phyloP scores from a whole-genome alignment of 1,284 basidiomycete genomes.

The Ustilago bromivora region DNA sequence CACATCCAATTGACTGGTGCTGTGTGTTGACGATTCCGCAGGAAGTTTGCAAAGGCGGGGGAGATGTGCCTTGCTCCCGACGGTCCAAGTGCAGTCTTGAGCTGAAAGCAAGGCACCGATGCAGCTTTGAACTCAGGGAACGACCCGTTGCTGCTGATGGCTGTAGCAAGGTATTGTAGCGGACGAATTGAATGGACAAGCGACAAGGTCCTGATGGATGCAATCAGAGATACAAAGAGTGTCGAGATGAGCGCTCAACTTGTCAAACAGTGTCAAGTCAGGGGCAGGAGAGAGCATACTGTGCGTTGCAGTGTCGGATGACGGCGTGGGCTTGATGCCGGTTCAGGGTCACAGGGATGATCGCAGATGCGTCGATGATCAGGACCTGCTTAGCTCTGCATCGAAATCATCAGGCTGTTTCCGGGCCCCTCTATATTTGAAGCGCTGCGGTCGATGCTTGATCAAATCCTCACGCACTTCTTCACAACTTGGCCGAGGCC shows the following conservation, averaged over 20 bases:
- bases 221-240: constrained; percentile 32
- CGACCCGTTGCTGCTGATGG: background rate
- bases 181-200: background rate
- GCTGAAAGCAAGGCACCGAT: constrained; percentile 8
- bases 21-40: background rate
- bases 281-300: background rate
- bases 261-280: background rate
- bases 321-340: constrained; percentile 12
- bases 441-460: background rate
- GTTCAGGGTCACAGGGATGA: background rate
- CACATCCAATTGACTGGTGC: constrained; percentile 2
- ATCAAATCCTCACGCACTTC: background rate
- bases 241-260: constrained; percentile 17
- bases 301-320: constrained; percentile 18
- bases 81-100: background rate
- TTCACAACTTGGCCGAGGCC: background rate
- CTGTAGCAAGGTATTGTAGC: background rate
- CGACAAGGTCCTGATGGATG: constrained; percentile 15
- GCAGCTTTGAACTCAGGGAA: background rate
- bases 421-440: background rate
- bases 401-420: constrained; percentile 13
- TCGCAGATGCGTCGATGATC: constrained; percentile 25
- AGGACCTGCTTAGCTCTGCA: constrained; percentile 18
- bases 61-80: background rate
- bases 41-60: background rate